Evolutionary conservation across 352 stramenopile species (phyloP).

Genomic region (Pythium guiyangense): DNA sequence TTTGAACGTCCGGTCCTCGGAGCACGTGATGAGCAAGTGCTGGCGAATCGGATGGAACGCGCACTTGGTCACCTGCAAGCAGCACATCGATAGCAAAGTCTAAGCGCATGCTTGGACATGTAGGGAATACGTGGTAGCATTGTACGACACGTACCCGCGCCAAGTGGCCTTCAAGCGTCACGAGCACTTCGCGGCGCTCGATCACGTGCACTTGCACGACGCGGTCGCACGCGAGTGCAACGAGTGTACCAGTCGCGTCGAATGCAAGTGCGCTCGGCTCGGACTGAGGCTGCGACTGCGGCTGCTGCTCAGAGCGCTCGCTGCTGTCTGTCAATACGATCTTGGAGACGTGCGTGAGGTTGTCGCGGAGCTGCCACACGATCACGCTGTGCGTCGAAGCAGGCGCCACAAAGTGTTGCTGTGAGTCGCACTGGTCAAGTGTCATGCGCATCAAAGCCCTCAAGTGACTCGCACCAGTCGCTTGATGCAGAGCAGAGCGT

Average conservation of each 20-base stretch:
- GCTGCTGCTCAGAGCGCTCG: background rate
- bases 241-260: constrained; percentile 54
- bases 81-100: background rate
- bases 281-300: constrained; percentile 12
- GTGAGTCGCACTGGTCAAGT: background rate
- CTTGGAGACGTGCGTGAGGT: constrained; percentile 20
- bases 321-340: constrained; percentile 25
- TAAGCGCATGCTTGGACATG: background rate
- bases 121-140: background rate
- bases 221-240: constrained; percentile 43
- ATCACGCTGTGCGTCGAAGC: constrained; percentile 32
- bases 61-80: constrained; percentile 51
- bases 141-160: constrained; percentile 26
- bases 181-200: constrained; percentile 42
- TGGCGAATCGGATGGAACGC: constrained; percentile 69
- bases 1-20: constrained; percentile 84
- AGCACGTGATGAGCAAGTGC: constrained; percentile 67
- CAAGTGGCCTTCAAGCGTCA: constrained; percentile 69
- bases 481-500: constrained; percentile 55
- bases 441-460: background rate
- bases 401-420: background rate
- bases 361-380: constrained; percentile 47
- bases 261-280: constrained; percentile 54
- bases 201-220: constrained; percentile 58
- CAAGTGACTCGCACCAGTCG: constrained; percentile 36